Conservation (phyloP, 2,329 filamentous ascomycete genomes). For the Phialocephala sp. region DNA sequence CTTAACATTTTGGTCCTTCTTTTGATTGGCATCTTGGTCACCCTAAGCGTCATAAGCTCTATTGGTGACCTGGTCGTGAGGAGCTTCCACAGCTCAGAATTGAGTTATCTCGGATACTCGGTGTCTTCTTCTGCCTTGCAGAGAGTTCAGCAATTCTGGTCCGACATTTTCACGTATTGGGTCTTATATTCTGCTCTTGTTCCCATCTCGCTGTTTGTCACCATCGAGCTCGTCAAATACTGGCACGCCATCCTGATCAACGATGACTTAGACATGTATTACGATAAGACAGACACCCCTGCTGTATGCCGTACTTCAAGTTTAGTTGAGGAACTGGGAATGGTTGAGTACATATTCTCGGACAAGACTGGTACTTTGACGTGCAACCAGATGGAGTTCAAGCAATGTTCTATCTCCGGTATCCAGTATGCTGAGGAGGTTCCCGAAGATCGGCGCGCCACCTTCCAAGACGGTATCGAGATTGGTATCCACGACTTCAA, state of each 20-base stretch:
- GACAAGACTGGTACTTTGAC: constrained; percentile 97
- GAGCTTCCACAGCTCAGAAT: constrained; percentile 62
- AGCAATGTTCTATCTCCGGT: constrained; percentile 90
- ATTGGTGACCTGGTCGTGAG: constrained; percentile 87
- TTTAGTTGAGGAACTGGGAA: constrained; percentile 93
- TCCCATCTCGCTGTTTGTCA: constrained; percentile 97
- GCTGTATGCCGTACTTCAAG: constrained; percentile 96
- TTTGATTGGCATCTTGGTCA: constrained; percentile 82
- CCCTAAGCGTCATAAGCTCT: constrained; percentile 87
- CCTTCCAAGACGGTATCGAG: constrained; percentile 76
- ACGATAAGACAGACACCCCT: constrained; percentile 92
- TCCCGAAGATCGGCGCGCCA: constrained; percentile 85
- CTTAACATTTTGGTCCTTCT: constrained; percentile 93
- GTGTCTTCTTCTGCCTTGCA: constrained; percentile 58
- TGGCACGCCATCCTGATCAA: constrained; percentile 98
- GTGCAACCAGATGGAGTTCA: constrained; percentile 99
- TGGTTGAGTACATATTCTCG: constrained; percentile 98
- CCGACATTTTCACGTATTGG: constrained; percentile 98
- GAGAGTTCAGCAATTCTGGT: constrained; percentile 81
- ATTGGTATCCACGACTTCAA: constrained; percentile 74
- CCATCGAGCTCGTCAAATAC: constrained; percentile 96
- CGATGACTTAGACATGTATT: constrained; percentile 96
- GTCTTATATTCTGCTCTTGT: constrained; percentile 96
- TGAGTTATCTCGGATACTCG: constrained; percentile 76
- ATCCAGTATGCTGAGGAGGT: constrained; percentile 94